Conservation (phyloP, 805 yeast species). For the Saturnispora diversa region DNA sequence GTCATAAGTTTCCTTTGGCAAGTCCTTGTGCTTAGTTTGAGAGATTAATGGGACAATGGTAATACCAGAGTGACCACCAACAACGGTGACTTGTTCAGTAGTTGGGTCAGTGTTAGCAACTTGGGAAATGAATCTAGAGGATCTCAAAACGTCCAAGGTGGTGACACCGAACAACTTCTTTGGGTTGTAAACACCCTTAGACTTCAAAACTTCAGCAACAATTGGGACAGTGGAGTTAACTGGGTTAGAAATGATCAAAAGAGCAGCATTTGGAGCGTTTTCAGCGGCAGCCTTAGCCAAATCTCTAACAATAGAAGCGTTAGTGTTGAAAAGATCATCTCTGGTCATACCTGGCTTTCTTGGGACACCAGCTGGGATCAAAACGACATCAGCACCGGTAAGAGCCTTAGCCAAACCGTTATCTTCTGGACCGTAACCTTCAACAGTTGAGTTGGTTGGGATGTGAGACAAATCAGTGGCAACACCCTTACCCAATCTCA, state of each 20-base stretch:
- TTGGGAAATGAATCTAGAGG: constrained; percentile 43
- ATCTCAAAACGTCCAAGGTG: constrained; percentile 50
- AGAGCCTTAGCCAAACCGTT: constrained; percentile 33
- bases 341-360: constrained; percentile 63
- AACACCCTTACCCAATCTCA: constrained; percentile 78
- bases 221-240: constrained; percentile 56
- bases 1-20: constrained; percentile 27
- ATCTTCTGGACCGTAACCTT: constrained; percentile 22
- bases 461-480: constrained; percentile 86
- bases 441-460: constrained; percentile 27
- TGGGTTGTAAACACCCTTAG: constrained; percentile 44
- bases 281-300: constrained; percentile 46
- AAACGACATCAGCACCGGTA: constrained; percentile 41
- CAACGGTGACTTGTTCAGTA: constrained; percentile 38
- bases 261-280: constrained; percentile 42
- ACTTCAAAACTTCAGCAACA: constrained; percentile 50
- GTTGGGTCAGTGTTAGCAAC: constrained; percentile 11
- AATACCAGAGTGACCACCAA: constrained; percentile 52
- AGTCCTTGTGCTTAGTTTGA: constrained; percentile 33
- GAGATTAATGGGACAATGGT: constrained; percentile 43
- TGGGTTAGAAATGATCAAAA: constrained; percentile 51
- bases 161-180: constrained; percentile 50
- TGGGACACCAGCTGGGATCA: constrained; percentile 58
- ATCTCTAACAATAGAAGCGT: constrained; percentile 45
- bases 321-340: constrained; percentile 53